phyloP scores from a whole-genome alignment of 1,284 basidiomycete species.

The Leccinum ponderosum region DNA sequence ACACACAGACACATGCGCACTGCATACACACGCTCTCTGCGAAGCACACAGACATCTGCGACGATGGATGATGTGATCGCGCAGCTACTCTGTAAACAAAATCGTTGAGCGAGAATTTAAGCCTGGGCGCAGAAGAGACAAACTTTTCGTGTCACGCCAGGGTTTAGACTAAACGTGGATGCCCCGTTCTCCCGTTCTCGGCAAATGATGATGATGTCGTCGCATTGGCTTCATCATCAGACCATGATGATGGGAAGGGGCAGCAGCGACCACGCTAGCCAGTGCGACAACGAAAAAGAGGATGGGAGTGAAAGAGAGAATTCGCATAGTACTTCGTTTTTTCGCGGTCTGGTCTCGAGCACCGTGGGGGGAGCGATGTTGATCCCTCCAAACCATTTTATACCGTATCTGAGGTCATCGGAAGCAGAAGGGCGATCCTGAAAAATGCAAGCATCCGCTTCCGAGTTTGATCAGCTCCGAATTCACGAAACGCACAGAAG shows the following conservation, averaged over 20 bases:
- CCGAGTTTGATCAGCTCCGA: not conserved
- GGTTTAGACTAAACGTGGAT: not conserved
- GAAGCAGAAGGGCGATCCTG: not conserved
- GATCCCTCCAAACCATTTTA: not conserved
- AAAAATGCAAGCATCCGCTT: not conserved
- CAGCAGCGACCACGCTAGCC: not conserved
- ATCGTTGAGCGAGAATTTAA: not conserved
- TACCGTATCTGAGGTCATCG: not conserved
- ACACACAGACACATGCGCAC: not conserved
- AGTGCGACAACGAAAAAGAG: not conserved
- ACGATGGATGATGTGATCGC: not conserved
- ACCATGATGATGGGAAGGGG: not conserved
- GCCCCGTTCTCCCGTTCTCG: not conserved
- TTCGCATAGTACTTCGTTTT: not conserved
- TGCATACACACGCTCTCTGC: not conserved
- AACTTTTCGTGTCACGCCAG: not conserved
- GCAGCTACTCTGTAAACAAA: not conserved
- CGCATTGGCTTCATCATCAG: not conserved
- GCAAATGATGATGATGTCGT: not conserved
- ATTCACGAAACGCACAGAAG: not conserved
- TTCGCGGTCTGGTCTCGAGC: not conserved
- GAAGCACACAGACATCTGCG: not conserved
- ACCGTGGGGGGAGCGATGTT: not conserved
- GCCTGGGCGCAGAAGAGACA: not conserved
- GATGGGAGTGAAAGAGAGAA: not conserved